Evolutionary conservation across 1,284 basidiomycete species (phyloP).

Genomic region (Uromyces viciae-fabae): DNA sequence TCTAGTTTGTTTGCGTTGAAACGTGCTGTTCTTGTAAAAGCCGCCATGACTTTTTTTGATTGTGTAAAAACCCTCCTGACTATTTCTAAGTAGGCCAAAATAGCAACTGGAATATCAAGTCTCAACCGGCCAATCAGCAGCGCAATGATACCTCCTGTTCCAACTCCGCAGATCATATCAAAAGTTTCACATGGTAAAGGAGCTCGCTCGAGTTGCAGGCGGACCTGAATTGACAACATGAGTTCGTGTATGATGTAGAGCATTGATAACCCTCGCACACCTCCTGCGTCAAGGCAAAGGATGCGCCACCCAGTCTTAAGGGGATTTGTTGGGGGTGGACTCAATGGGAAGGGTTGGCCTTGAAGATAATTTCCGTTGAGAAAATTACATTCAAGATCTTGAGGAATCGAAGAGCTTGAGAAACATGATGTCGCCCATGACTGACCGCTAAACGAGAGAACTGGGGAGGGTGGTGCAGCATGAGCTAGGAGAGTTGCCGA

Average conservation of each 20-base stretch:
- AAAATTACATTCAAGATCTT: background rate
- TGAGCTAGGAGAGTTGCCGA: background rate
- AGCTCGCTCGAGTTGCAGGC: background rate
- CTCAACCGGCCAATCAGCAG: conserved; percentile 46
- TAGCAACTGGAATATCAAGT: conserved; percentile 32
- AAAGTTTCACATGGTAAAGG: conserved; percentile 45
- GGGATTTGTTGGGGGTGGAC: background rate
- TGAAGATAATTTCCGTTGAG: background rate
- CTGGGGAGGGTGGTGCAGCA: background rate
- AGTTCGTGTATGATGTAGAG: conserved; percentile 7
- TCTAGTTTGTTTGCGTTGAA: background rate
- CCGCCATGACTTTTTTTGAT: conserved; percentile 9
- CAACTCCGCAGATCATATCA: conserved; percentile 47
- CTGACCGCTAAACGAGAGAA: background rate
- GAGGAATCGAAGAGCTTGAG: background rate
- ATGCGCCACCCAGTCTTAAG: conserved; percentile 19
- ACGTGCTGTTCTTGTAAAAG: background rate
- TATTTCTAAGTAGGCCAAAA: conserved; percentile 43
- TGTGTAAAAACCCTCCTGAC: conserved; percentile 43
- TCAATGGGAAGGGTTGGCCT: background rate
- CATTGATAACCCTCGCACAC: conserved; percentile 45
- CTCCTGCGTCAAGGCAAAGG: conserved; percentile 48
- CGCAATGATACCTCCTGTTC: conserved; percentile 46
- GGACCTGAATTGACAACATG: conserved; percentile 1
- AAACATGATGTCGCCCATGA: conserved; percentile 34